These are phyloP conservation scores for Trichocomaceae sp. DNA, from an alignment of 2,329 filamentous ascomycete genomes.

Conservation along the genomic window DNA sequence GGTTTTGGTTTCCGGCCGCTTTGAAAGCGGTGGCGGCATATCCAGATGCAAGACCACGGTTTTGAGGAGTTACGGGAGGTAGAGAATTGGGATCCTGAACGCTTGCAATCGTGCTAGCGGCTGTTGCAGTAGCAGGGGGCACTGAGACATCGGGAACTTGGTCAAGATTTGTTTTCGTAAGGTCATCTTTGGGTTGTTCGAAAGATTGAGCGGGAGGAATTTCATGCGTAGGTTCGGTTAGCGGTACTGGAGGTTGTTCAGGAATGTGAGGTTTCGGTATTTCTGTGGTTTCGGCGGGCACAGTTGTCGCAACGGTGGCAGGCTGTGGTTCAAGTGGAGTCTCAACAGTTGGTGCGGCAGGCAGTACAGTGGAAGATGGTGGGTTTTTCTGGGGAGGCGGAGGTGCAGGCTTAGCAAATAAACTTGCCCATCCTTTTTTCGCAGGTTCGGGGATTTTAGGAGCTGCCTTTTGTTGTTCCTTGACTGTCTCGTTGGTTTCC, in stretches of 20 bases:
- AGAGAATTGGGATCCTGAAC: constrained; percentile 67
- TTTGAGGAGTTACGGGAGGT: constrained; percentile 44
- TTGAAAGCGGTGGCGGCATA: constrained; percentile 78
- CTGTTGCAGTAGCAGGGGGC: constrained; percentile 71
- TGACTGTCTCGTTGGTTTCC: constrained; percentile 19
- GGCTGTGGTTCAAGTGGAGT: constrained; percentile 34
- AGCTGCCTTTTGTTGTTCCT: constrained; percentile 17
- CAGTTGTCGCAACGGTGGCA: constrained; percentile 20
- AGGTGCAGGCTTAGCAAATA: constrained; percentile 60
- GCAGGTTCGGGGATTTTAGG: constrained; percentile 35
- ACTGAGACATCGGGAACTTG: constrained; percentile 76
- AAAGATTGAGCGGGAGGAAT: constrained; percentile 40
- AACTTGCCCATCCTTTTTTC: constrained; percentile 61
- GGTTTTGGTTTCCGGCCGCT: constrained; percentile 57
- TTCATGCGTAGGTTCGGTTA: constrained; percentile 28
- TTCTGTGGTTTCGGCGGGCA: constrained; percentile 32
- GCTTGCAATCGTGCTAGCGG: constrained; percentile 81
- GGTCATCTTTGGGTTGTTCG: constrained; percentile 67
- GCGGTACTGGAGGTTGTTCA: constrained; percentile 25
- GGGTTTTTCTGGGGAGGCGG: constrained; percentile 45
- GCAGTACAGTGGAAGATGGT: constrained; percentile 30
- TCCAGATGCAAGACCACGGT: constrained; percentile 56
- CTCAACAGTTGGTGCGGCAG: constrained; percentile 28
- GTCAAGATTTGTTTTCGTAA: constrained; percentile 89
- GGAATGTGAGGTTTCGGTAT: constrained; percentile 36